These are phyloP conservation scores for Arthrobotrys entomopaga DNA, from an alignment of 2,329 filamentous ascomycete species.

Conservation along the genomic window DNA sequence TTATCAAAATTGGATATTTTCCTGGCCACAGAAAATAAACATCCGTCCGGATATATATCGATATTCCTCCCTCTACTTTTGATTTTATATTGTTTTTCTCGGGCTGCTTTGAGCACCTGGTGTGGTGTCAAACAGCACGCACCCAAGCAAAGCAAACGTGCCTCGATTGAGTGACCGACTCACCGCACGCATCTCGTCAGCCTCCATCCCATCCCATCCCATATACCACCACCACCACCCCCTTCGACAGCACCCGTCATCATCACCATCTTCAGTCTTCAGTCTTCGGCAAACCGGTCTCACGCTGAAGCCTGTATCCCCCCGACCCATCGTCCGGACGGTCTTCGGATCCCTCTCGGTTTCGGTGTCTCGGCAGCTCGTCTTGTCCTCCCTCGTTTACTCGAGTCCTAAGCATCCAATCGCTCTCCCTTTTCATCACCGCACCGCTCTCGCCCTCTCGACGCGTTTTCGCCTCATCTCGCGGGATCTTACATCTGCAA, in stretches of 20 bases:
- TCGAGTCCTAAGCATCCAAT: slow-evolving; percentile 10
- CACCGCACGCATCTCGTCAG: not conserved
- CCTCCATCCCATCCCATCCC: not conserved
- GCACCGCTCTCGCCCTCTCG: slow-evolving; percentile 28
- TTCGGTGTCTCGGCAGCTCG: slow-evolving; percentile 17
- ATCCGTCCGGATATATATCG: not conserved
- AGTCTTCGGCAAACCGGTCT: not conserved
- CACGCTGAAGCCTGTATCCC: slow-evolving; percentile 24
- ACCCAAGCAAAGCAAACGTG: not conserved
- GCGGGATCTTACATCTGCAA: slow-evolving; percentile 32
- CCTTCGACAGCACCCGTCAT: not conserved
- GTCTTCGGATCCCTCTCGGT: slow-evolving; percentile 33
- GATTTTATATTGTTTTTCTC: not conserved
- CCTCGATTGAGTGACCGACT: no score
- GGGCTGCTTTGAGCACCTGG: not conserved
- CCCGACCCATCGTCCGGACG: slow-evolving; percentile 27
- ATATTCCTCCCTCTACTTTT: not conserved
- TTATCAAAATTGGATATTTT: not conserved
- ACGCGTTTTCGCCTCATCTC: slow-evolving; percentile 45
- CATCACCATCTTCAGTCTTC: no score
- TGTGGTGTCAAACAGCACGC: slow-evolving; percentile 2
- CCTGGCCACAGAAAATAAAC: not conserved
- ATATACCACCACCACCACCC: not conserved
- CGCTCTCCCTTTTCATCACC: slow-evolving; percentile 6
- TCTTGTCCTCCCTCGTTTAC: slow-evolving; percentile 7